Conservation (phyloP, 2,329 filamentous ascomycete genomes). For the Xenoacremonium recifei region DNA sequence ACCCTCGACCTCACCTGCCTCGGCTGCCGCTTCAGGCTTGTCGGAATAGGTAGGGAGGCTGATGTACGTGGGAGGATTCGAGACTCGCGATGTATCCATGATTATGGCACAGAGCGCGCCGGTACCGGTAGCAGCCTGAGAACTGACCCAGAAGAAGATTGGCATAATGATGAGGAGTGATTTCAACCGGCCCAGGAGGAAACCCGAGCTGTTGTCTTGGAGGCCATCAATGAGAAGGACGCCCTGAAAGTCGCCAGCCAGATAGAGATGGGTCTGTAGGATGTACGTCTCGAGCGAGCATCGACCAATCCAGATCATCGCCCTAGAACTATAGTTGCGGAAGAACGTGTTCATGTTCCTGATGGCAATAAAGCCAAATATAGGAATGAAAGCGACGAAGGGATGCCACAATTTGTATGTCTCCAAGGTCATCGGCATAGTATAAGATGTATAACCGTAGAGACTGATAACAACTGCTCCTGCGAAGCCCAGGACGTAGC, state of each 20-base stretch:
- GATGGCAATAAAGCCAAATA: slow-evolving; percentile 50
- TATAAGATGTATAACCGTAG: not conserved
- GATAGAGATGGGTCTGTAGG: slow-evolving; percentile 60
- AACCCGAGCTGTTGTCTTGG: not conserved
- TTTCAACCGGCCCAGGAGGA: not conserved
- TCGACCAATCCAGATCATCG: slow-evolving; percentile 50
- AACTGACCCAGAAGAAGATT: not conserved
- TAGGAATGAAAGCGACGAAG: slow-evolving; percentile 51
- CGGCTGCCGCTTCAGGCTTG: not conserved
- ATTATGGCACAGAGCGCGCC: not conserved
- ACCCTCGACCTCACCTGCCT: not conserved
- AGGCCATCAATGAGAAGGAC: slow-evolving; percentile 18
- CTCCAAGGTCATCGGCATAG: not conserved
- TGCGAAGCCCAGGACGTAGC: not conserved
- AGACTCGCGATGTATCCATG: not conserved
- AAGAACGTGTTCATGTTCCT: slow-evolving; percentile 39
- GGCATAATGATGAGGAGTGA: not conserved
- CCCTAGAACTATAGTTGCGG: slow-evolving; percentile 33
- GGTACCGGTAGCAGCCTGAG: not conserved
- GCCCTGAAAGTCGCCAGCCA: slow-evolving; percentile 57
- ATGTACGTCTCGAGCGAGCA: slow-evolving; percentile 60
- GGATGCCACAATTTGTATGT: slow-evolving; percentile 26
- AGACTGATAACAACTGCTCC: not conserved
- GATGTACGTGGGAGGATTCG: not conserved
- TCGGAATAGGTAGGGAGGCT: not conserved